Evolutionary conservation across 495 filamentous ascomycete species (phyloP).

Genomic region (Neurospora cerealis): DNA sequence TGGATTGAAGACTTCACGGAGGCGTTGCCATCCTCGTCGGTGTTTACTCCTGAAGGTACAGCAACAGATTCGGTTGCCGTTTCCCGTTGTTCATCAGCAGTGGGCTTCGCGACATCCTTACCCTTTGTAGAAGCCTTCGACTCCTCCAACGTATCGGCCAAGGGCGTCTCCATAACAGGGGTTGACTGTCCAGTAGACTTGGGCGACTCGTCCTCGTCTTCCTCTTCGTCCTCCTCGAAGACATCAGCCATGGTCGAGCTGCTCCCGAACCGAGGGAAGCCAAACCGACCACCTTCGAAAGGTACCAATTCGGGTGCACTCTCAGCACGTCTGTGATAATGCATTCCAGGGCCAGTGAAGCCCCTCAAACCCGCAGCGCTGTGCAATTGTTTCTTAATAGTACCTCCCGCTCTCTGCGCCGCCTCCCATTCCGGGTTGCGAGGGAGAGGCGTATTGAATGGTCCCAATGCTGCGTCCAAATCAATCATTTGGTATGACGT

Average conservation of each 20-base stretch:
- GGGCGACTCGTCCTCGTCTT: conserved; percentile 30
- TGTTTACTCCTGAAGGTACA: neutral
- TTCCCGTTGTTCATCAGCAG: neutral
- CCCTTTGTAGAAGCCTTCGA: conserved; percentile 12
- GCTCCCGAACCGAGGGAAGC: conserved; percentile 48
- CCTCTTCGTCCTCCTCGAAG: conserved; percentile 93
- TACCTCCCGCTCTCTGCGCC: conserved; percentile 46
- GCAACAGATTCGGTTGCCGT: neutral
- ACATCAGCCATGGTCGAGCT: conserved; percentile 76
- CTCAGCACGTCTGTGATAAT: conserved; percentile 84
- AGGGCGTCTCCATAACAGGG: conserved; percentile 12
- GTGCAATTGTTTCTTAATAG: conserved; percentile 70
- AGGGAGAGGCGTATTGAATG: conserved; percentile 73
- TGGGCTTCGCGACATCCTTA: neutral
- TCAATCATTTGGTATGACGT: conserved; percentile 74
- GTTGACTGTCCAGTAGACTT: conserved; percentile 20
- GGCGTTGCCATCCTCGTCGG: neutral
- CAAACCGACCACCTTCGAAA: conserved; percentile 59
- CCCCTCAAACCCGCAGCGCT: conserved; percentile 71
- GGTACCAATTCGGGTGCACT: conserved; percentile 84
- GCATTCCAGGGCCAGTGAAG: conserved; percentile 72
- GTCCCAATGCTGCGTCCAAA: conserved; percentile 88
- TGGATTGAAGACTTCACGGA: neutral
- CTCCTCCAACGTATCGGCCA: conserved; percentile 10
- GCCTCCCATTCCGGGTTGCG: conserved; percentile 47